Evolutionary conservation across 495 filamentous ascomycete species (phyloP).

Genomic region (Lophiostoma macrostomum): DNA sequence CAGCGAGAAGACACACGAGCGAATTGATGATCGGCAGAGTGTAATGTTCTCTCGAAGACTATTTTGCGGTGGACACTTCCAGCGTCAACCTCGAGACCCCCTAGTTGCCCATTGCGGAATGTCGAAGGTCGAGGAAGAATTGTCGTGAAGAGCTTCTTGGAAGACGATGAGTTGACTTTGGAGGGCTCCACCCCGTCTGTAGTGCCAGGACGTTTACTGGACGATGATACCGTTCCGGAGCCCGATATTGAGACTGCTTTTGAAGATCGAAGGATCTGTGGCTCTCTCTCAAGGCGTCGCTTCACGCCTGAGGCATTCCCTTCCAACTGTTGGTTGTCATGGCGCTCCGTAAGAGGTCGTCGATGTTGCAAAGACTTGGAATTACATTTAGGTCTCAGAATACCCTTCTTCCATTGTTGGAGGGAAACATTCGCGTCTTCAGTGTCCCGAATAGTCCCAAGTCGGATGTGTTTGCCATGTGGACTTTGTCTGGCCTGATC

Average conservation of each 20-base stretch:
- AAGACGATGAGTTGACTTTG: too few species aligned
- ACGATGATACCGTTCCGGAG: too few species aligned
- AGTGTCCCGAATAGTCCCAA: conserved; percentile 71
- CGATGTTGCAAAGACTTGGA: too few species aligned
- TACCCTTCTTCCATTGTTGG: conserved; percentile 72
- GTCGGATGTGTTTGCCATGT: conserved; percentile 65
- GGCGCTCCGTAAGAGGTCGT: conserved; percentile 29
- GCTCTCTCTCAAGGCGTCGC: too few species aligned
- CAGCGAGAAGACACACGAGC: not conserved
- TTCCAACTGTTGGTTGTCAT: conserved; percentile 11
- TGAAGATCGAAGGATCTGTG: too few species aligned
- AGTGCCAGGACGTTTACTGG: too few species aligned
- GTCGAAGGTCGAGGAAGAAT: not conserved
- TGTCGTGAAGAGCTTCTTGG: not conserved
- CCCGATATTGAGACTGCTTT: too few species aligned
- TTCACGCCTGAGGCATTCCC: too few species aligned
- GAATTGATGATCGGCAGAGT: conserved; percentile 25
- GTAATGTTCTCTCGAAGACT: conserved; percentile 35
- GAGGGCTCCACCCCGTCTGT: too few species aligned
- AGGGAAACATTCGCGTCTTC: conserved; percentile 67
- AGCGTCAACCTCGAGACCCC: conserved; percentile 35
- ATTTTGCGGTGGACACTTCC: conserved; percentile 25
- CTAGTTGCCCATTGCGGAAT: conserved; percentile 37
- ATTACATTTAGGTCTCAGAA: conserved; percentile 43
- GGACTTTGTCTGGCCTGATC: conserved; percentile 72